A percentile compares a stretch with the other conserved stretches of the same genome.
These are phyloP conservation scores for Turritis glabra DNA, from an alignment of 345 rosid genomes.

Conservation along the genomic window DNA sequence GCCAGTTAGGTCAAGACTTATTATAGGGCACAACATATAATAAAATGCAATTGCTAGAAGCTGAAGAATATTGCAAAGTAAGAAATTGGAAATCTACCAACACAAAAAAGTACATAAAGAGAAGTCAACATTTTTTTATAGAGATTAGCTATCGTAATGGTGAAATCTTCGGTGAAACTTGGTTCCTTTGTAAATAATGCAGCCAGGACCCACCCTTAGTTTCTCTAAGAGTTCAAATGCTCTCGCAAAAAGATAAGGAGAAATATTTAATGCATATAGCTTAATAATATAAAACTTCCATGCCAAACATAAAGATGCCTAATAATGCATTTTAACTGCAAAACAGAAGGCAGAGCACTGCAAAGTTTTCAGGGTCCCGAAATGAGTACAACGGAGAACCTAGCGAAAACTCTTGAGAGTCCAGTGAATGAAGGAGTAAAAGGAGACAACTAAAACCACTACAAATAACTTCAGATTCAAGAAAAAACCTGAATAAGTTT, in stretches of 20 bases:
- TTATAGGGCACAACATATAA: conserved; percentile 17
- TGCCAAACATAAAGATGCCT: neutral
- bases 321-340: conserved; percentile 4
- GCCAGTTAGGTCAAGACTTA: conserved; percentile 35
- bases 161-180: neutral
- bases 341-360: conserved; percentile 2
- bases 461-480: conserved; percentile 7
- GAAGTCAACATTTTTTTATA: neutral
- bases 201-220: conserved; percentile 3
- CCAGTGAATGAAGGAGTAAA: conserved; percentile 16
- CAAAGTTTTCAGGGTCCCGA: conserved; percentile 15
- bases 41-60: neutral
- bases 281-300: conserved; percentile 9
- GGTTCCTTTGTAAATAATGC: neutral
- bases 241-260: conserved; percentile 1
- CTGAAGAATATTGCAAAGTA: neutral
- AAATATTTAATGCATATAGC: conserved; percentile 13
- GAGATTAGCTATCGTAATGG: neutral
- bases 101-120: neutral
- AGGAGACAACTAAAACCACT: neutral
- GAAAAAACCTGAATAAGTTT: conserved; percentile 74
- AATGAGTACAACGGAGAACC: conserved; percentile 9
- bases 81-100: neutral
- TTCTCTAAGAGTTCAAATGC: neutral
- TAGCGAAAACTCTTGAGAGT: conserved; percentile 5